Evolutionary conservation across 257 asterid species (phyloP).

Genomic region (Solanum etuberosum): DNA sequence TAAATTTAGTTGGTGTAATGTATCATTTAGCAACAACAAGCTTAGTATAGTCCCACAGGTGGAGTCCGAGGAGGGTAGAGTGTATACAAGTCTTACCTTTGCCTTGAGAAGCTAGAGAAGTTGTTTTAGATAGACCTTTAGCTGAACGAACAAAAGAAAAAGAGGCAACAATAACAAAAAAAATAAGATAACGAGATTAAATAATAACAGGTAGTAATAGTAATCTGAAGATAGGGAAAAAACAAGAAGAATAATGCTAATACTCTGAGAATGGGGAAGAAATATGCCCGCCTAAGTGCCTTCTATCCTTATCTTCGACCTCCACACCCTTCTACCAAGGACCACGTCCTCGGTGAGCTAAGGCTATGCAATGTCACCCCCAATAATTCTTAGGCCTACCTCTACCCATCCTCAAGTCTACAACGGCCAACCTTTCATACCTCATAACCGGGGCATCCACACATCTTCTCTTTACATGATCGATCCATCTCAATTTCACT

Average conservation of each 20-base stretch:
- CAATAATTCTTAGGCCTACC: not conserved
- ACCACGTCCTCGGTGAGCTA: not conserved
- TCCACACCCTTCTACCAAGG: too few species aligned
- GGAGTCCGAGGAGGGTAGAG: not conserved
- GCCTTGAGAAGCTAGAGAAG: not conserved
- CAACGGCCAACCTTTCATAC: not conserved
- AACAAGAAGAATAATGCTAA: not conserved
- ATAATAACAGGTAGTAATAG: not conserved
- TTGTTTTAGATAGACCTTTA: not conserved
- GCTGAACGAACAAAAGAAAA: not conserved
- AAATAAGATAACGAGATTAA: not conserved
- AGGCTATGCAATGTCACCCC: not conserved
- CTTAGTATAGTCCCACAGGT: not conserved
- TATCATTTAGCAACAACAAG: not conserved
- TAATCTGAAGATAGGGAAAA: too few species aligned
- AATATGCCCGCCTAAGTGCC: not conserved
- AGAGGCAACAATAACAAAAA: not conserved
- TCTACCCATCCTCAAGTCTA: not conserved
- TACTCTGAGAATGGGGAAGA: not conserved
- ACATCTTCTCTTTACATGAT: not conserved
- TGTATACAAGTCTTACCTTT: not conserved
- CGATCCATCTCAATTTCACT: not conserved
- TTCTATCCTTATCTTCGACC: not conserved
- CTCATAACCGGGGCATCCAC: not conserved
- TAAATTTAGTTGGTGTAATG: not conserved